phyloP scores from a whole-genome alignment of 305 asterid genomes.

The Lippia alba region DNA sequence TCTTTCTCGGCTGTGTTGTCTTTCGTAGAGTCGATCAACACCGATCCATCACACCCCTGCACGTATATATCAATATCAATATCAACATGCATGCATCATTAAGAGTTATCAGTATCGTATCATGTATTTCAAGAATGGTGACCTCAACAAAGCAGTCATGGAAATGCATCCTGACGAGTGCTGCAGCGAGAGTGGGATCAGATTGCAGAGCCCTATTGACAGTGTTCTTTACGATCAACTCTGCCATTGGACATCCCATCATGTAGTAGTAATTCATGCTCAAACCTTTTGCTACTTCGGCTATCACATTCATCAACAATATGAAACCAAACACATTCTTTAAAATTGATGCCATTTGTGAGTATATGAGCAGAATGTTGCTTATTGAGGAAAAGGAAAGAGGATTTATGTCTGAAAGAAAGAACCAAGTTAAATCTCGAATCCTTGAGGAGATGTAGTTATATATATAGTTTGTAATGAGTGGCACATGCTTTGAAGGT shows the following conservation, averaged over 20 bases:
- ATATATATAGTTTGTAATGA: slow-evolving; percentile 11
- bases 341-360: slow-evolving; percentile 38
- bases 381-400: neutral
- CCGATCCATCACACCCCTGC: slow-evolving; percentile 90
- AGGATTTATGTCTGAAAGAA: neutral
- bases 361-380: neutral
- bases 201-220: slow-evolving; percentile 61
- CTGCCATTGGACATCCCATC: slow-evolving; percentile 73
- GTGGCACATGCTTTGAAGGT: slow-evolving; percentile 39
- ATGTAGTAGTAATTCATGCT: slow-evolving; percentile 69
- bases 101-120: no score
- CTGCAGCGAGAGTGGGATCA: slow-evolving; percentile 91
- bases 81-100: neutral
- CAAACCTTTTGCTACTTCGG: slow-evolving; percentile 53
- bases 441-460: neutral
- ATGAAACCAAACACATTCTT: slow-evolving; percentile 37
- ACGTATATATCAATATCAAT: neutral
- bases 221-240: slow-evolving; percentile 48
- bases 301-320: slow-evolving; percentile 41
- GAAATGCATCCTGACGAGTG: slow-evolving; percentile 83
- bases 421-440: neutral
- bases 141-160: slow-evolving; percentile 92
- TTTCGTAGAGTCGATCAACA: slow-evolving; percentile 75
- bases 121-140: neutral
- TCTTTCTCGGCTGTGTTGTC: slow-evolving; percentile 86